A percentile compares a stretch with the other conserved stretches of the same genome.
phyloP scores from a whole-genome alignment of 352 stramenopile species.

The Stramenopiles sp. region DNA sequence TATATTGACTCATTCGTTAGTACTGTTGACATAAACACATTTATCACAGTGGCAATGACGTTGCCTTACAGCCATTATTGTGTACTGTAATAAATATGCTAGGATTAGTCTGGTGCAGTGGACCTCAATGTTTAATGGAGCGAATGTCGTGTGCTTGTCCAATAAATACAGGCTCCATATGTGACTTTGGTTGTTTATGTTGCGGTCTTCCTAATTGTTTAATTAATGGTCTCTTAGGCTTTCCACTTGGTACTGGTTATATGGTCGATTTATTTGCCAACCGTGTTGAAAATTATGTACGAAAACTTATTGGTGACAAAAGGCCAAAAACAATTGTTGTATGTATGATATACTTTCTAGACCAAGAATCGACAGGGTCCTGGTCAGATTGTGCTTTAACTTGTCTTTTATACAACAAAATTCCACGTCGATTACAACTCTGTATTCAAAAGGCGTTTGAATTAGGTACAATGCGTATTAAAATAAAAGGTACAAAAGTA shows the following conservation, averaged over 20 bases:
- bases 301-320: not conserved
- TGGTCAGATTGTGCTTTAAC: not conserved
- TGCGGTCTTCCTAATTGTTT: no score
- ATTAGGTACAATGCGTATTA: no score
- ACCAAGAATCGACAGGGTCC: not conserved
- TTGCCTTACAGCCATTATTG: not conserved
- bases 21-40: no score
- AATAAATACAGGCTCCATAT: no score
- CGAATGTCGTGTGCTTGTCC: no score
- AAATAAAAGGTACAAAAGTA: not conserved
- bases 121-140: not conserved
- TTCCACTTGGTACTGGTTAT: not conserved
- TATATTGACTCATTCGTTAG: no score
- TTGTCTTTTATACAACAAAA: not conserved
- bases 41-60: constrained; percentile 2
- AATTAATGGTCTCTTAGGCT: not conserved
- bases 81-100: not conserved
- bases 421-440: not conserved
- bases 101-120: not conserved
- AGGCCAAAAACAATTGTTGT: not conserved
- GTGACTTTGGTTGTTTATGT: no score
- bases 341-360: constrained; percentile 1
- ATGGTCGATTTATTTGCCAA: not conserved
- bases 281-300: not conserved
- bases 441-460: not conserved